Conservation (phyloP, 2,329 filamentous ascomycete species). For the Exophiala dermatitidis region DNA sequence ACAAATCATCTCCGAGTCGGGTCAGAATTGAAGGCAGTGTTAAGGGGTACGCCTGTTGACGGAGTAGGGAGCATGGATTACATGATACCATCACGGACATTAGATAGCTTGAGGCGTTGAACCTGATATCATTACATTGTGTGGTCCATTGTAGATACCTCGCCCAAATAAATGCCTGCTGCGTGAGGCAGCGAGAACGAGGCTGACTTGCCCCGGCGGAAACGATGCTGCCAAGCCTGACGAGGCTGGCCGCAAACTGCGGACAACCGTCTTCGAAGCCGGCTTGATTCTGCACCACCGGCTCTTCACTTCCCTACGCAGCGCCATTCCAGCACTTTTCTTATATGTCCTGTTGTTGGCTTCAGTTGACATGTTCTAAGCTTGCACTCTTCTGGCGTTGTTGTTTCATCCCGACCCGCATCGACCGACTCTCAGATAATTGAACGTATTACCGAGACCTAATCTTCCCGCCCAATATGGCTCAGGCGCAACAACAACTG, state of each 20-base stretch:
- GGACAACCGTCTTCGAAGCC: background rate
- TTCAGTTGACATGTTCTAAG: conserved; percentile 15
- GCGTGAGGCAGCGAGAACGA: background rate
- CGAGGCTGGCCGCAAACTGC: background rate
- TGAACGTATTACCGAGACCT: background rate
- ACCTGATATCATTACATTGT: no score
- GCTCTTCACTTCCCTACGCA: background rate
- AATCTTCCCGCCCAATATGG: conserved; percentile 18
- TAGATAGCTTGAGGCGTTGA: background rate
- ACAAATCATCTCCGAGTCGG: conserved; percentile 15
- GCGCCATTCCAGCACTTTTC: background rate
- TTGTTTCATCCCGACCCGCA: background rate
- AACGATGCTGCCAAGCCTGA: background rate
- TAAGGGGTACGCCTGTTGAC: background rate
- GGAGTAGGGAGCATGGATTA: background rate
- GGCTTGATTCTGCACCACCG: background rate
- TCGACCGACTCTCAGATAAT: background rate
- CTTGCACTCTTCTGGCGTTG: background rate
- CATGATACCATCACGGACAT: background rate
- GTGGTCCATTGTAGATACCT: no score
- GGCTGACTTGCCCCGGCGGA: background rate
- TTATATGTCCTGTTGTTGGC: conserved; percentile 4
- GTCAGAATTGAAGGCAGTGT: background rate
- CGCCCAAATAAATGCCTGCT: no score
- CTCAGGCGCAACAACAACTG: conserved; percentile 36